Percentiles rank a stretch among this genome's conserved stretches.
phyloP scores from a whole-genome alignment of 1,284 basidiomycete species.

The Volvariella surrecta region DNA sequence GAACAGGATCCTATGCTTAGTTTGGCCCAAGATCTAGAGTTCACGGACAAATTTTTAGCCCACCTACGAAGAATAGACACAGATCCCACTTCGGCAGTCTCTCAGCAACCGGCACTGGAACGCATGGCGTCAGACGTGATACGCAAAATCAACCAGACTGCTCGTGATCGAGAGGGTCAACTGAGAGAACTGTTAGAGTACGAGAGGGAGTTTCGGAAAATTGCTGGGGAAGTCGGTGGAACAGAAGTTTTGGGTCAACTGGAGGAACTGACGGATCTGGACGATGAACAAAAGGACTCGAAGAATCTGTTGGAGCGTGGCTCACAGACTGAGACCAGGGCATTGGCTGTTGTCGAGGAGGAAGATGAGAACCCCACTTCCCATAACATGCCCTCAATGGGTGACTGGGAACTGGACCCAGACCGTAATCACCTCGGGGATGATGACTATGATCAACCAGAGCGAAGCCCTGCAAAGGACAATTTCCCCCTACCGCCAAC shows the following conservation, averaged over 20 bases:
- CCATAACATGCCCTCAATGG: constrained; percentile 25
- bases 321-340: constrained; percentile 14
- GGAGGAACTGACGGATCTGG: constrained; percentile 47
- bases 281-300: constrained; percentile 34
- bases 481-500: constrained; percentile 40
- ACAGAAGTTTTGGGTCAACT: constrained; percentile 62
- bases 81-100: constrained; percentile 31
- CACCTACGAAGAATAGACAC: constrained; percentile 62
- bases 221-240: constrained; percentile 68
- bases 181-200: constrained; percentile 66
- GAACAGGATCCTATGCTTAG: constrained; percentile 61
- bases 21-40: constrained; percentile 63
- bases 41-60: constrained; percentile 66
- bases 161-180: constrained; percentile 68
- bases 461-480: constrained; percentile 36
- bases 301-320: constrained; percentile 29
- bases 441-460: constrained; percentile 34
- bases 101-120: constrained; percentile 52
- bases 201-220: constrained; percentile 71
- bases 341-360: constrained; percentile 40
- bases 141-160: constrained; percentile 63
- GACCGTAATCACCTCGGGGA: constrained; percentile 38
- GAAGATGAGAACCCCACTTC: constrained; percentile 21
- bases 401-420: constrained; percentile 57
- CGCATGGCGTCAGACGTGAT: constrained; percentile 68